phyloP scores from a whole-genome alignment of 2,329 filamentous ascomycete species.

The Cercospora beticola region DNA sequence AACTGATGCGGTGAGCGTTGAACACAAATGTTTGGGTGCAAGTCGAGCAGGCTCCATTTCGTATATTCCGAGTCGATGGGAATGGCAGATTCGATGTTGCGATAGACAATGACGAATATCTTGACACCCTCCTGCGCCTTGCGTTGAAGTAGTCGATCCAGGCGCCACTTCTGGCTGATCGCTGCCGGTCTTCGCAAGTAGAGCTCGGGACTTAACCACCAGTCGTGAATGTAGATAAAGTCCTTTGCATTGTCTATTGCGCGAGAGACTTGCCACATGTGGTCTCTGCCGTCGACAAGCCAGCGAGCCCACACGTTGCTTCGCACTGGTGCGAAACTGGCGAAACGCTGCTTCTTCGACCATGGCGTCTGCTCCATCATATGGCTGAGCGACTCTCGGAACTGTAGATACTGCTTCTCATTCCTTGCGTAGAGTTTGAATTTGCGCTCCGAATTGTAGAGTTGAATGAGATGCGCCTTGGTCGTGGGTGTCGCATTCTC shows the following conservation, averaged over 20 bases:
- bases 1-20: constrained; percentile 96
- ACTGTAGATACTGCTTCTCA: constrained; percentile 84
- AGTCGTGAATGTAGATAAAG: constrained; percentile 98
- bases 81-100: constrained; percentile 94
- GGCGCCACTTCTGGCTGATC: constrained; percentile 96
- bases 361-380: constrained; percentile 84
- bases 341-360: constrained; percentile 81
- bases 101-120: constrained; percentile 95
- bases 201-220: constrained; percentile 96
- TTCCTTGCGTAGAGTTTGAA: constrained; percentile 88
- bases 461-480: constrained; percentile 80
- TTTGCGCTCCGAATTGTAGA: constrained; percentile 90
- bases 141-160: constrained; percentile 87
- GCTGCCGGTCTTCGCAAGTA: constrained; percentile 92
- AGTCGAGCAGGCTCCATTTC: constrained; percentile 90
- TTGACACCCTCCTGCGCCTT: constrained; percentile 96
- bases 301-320: constrained; percentile 87
- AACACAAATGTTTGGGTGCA: constrained; percentile 95
- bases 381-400: constrained; percentile 85
- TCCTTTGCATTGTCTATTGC: constrained; percentile 96
- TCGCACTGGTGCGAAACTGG: constrained; percentile 89
- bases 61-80: constrained; percentile 98
- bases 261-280: constrained; percentile 99
- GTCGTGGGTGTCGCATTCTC: constrained; percentile 57
- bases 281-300: constrained; percentile 94